A percentile compares a stretch with the other conserved stretches of the same genome.
Evolutionary conservation across 164 flowering plant genomes (phyloP).

Genomic region (Piper longum): DNA sequence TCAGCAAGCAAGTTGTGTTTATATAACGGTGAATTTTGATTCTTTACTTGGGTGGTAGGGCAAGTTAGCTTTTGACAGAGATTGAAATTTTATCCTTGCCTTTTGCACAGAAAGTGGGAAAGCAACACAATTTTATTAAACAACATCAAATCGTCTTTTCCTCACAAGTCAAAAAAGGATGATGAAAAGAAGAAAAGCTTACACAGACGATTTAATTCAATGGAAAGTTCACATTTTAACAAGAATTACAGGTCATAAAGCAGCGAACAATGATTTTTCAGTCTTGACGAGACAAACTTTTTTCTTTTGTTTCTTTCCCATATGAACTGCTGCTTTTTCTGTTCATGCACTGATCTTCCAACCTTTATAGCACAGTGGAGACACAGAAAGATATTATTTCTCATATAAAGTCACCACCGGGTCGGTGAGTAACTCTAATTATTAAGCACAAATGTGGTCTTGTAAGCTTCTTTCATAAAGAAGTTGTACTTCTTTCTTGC

Average conservation of each 20-base stretch:
- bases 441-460: neutral
- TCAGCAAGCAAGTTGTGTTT: neutral
- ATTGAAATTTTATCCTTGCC: neutral
- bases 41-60: slow-evolving; percentile 1
- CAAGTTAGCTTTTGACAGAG: neutral
- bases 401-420: neutral
- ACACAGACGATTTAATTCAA: too few relatives aligned
- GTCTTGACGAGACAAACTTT: neutral
- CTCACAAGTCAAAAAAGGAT: neutral
- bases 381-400: neutral
- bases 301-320: neutral
- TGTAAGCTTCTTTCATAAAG: too few relatives aligned
- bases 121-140: neutral
- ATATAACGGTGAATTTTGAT: neutral
- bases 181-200: too few relatives aligned
- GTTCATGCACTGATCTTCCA: neutral
- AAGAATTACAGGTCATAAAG: too few relatives aligned
- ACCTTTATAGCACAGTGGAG: neutral
- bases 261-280: too few relatives aligned
- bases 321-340: neutral
- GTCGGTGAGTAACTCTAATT: neutral
- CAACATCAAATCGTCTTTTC: neutral
- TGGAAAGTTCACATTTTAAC: too few relatives aligned
- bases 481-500: neutral
- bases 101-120: neutral